These are phyloP conservation scores for Termitomyces sp. DNA, from an alignment of 768 basidiomycete species.

Conservation along the genomic window DNA sequence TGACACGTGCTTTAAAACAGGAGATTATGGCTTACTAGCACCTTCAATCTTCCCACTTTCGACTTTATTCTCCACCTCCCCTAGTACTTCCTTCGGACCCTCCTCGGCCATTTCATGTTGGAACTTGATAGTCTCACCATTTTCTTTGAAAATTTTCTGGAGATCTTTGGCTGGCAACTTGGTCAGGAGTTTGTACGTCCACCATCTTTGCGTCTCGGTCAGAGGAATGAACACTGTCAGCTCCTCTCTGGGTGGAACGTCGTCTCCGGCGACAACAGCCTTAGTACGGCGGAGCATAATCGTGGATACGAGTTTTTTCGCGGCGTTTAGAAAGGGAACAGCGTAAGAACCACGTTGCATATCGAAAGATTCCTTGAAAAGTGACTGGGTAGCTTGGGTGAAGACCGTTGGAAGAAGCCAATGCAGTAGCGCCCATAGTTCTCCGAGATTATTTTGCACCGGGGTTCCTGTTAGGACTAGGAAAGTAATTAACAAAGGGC, in stretches of 20 bases:
- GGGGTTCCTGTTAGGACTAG: slow-evolving; percentile 71
- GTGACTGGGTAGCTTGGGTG: slow-evolving; percentile 37
- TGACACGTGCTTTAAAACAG: not conserved
- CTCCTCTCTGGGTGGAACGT: slow-evolving; percentile 55
- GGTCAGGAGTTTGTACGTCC: slow-evolving; percentile 53
- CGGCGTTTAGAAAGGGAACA: slow-evolving; percentile 40
- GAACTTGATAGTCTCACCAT: slow-evolving; percentile 5
- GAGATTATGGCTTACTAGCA: slow-evolving; percentile 20
- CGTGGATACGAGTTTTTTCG: slow-evolving; percentile 40
- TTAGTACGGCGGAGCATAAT: slow-evolving; percentile 64
- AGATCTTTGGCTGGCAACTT: slow-evolving; percentile 45
- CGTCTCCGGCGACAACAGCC: slow-evolving; percentile 34
- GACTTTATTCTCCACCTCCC: slow-evolving; percentile 19
- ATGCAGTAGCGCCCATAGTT: slow-evolving; percentile 52
- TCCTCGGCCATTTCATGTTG: slow-evolving; percentile 23
- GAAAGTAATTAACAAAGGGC: not conserved
- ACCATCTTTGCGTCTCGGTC: slow-evolving; percentile 57
- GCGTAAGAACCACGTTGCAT: slow-evolving; percentile 49
- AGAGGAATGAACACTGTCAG: slow-evolving; percentile 52
- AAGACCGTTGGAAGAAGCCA: slow-evolving; percentile 56
- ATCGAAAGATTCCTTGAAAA: slow-evolving; percentile 51
- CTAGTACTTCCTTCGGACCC: slow-evolving; percentile 13
- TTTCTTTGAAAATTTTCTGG: slow-evolving; percentile 38
- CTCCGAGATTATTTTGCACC: slow-evolving; percentile 59
- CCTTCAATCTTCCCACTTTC: slow-evolving; percentile 19